phyloP scores from a whole-genome alignment of 179 eudicot species.

The Spinacia oleracea region DNA sequence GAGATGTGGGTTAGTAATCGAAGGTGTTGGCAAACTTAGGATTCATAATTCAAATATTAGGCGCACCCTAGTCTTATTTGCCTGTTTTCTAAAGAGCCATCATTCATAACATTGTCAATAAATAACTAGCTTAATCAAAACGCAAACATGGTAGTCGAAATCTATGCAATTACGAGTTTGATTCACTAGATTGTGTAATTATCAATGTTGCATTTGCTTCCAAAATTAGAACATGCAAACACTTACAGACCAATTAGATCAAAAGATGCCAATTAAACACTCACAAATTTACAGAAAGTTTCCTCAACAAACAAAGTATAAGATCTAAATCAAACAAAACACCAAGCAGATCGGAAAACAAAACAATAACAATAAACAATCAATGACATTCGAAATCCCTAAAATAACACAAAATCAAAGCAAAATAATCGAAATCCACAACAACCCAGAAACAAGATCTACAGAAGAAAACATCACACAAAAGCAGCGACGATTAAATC shows the following conservation, averaged over 20 bases:
- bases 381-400: neutral
- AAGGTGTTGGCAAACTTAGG: neutral
- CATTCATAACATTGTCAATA: neutral
- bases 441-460: constrained; percentile 14
- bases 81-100: neutral
- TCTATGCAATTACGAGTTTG: neutral
- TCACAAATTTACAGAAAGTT: neutral
- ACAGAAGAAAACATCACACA: neutral
- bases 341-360: constrained; percentile 3
- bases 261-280: neutral
- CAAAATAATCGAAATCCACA: neutral
- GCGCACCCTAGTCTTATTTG: neutral
- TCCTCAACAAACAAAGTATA: neutral
- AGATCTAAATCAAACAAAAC: constrained; percentile 16
- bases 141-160: neutral
- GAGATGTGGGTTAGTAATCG: neutral
- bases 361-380: neutral
- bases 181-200: neutral
- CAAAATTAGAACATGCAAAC: neutral
- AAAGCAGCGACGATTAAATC: constrained; percentile 5
- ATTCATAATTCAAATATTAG: neutral
- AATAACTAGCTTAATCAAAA: neutral
- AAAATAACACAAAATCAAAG: neutral
- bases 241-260: neutral
- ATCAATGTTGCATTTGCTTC: neutral